These are phyloP conservation scores for Cadophora sp. DNA, from an alignment of 2,329 filamentous ascomycete species.

Conservation along the genomic window DNA sequence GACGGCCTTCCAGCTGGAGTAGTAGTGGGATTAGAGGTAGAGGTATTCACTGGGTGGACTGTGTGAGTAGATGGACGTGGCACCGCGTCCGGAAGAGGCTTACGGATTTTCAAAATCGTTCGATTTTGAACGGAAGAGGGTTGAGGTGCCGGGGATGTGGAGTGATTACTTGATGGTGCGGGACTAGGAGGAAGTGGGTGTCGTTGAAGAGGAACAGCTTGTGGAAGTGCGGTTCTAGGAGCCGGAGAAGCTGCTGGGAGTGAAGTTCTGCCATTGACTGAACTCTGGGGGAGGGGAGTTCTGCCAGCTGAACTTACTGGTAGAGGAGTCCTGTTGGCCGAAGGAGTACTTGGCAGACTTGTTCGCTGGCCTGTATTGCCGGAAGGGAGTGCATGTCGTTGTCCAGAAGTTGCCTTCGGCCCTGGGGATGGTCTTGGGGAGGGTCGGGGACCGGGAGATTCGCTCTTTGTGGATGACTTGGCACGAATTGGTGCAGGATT, in stretches of 20 bases:
- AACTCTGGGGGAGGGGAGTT: slow-evolving; percentile 1
- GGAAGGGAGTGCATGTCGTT: slow-evolving; percentile 2
- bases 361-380: slow-evolving; percentile 14
- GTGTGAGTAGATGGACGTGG: background rate
- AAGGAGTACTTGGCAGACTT: slow-evolving; percentile 6
- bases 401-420: slow-evolving; percentile 27
- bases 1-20: background rate
- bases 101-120: slow-evolving; percentile 25
- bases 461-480: slow-evolving; percentile 28
- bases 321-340: slow-evolving; percentile 20
- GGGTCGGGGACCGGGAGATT: slow-evolving; percentile 34
- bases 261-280: background rate
- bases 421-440: slow-evolving; percentile 29
- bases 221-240: slow-evolving; percentile 11
- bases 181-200: slow-evolving; percentile 22
- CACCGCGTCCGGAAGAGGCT: slow-evolving; percentile 28
- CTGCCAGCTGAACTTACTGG: slow-evolving; percentile 11
- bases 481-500: slow-evolving; percentile 29
- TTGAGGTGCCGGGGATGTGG: slow-evolving; percentile 11
- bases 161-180: slow-evolving; percentile 1
- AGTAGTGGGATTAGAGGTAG: background rate
- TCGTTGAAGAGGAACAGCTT: background rate
- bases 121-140: background rate
- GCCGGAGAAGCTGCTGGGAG: slow-evolving; percentile 4
- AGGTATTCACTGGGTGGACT: background rate